Evolutionary conservation across 2,329 filamentous ascomycete genomes (phyloP), one percentile per base, ranked within the genome.

Genomic region (Lachnum nothofagi): DNA sequence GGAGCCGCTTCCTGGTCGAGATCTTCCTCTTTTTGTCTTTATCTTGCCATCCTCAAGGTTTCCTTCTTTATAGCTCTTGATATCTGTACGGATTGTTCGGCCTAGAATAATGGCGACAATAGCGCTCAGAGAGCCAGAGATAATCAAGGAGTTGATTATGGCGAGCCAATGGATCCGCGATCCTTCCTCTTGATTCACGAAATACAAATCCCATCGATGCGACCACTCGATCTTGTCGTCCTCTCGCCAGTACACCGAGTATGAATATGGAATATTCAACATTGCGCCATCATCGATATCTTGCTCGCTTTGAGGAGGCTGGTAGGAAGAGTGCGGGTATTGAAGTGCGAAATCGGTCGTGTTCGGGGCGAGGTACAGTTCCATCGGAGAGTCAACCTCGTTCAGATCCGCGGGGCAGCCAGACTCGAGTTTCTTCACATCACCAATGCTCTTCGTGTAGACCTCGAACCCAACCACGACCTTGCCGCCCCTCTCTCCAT

Each of bases 401-500:
- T 83, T 77, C 22, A 90, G 70, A 53, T 88, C 77, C 17, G 72
- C 70, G 1, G 88, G 87, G 60, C 89, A 87, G 14, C 86, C 86
- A 14, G 73, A 69, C 34, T 77, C 74, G 48, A 81, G 74, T 42
- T 86, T 79, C 52, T 72, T 75, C 10, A 69, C 71, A 6, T 76
- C 72, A 20, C 80, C 81, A 60, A 94, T 79, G 63, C 88, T 94
- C 73, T 91, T 94, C 19, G 88, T 82, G 62, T 93, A 95, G 22
- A 95, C 84, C 69, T 95, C 89, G 63, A 95, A 95, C 0, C 87
- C 89, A 17, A 94, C 86, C 56, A 95, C 79, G 33, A 93, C 82
- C 68, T 88, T 90, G 55, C 82, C 85, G 42, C 86, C 86, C 38
- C 78, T 76, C 16, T 82, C 76, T 24, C 86, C 86, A 48, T 80